Conservation (phyloP, 257 asterid species). For the Solanum appendiculatum region DNA sequence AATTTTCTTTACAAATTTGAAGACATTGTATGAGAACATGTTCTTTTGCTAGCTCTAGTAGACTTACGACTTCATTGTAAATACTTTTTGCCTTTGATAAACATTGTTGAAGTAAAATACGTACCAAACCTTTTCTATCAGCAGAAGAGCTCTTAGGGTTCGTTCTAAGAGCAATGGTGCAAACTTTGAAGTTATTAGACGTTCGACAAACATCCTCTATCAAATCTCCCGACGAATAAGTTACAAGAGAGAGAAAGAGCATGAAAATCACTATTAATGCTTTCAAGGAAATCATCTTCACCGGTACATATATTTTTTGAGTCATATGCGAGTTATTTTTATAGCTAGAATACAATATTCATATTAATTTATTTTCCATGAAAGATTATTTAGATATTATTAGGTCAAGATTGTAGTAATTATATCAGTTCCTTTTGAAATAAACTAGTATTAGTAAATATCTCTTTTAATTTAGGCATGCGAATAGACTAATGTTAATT, state of each 20-base stretch:
- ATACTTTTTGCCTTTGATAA: background rate
- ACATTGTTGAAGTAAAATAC: background rate
- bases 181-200: background rate
- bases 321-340: background rate
- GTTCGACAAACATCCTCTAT: background rate
- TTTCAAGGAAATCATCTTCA: too few relatives aligned
- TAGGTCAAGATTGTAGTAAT: background rate
- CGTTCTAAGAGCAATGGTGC: background rate
- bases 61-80: background rate
- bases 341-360: background rate
- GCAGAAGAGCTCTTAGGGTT: background rate
- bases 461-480: background rate
- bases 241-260: background rate
- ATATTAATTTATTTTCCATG: background rate
- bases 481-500: background rate
- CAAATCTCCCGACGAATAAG: background rate
- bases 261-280: too few relatives aligned
- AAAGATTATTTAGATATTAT: background rate
- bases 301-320: background rate
- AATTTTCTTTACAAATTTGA: background rate
- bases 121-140: background rate
- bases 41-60: background rate
- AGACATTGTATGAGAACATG: background rate
- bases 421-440: too few relatives aligned
- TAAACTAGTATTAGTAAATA: too few relatives aligned